These are phyloP conservation scores for Hibiscus mutabilis DNA, from an alignment of 345 rosid genomes.

Conservation along the genomic window DNA sequence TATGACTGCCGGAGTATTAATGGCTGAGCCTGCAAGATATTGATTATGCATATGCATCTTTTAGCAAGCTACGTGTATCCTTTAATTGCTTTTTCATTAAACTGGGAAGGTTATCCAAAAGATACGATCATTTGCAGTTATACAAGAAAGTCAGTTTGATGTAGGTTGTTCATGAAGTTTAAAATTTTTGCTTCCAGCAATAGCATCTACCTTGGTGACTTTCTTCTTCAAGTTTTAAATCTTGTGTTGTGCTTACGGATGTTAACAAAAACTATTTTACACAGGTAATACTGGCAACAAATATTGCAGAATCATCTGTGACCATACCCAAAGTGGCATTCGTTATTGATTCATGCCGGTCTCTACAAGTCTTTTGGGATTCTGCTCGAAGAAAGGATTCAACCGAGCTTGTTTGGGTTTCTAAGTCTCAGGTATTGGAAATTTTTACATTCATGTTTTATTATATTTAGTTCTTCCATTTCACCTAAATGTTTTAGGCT, in stretches of 20 bases:
- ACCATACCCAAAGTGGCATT: constrained; percentile 91
- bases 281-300: constrained; percentile 89
- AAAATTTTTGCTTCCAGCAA: not conserved
- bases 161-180: not conserved
- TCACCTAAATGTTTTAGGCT: constrained; percentile 49
- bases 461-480: constrained; percentile 11
- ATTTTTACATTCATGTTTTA: not conserved
- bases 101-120: not conserved
- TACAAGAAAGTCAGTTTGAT: not conserved
- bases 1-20: not conserved
- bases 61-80: not conserved
- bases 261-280: constrained; percentile 14
- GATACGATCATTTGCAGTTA: not conserved
- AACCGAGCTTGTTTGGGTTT: constrained; percentile 79
- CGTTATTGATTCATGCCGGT: constrained; percentile 90
- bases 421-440: constrained; percentile 77
- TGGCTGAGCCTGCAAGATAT: not conserved
- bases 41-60: not conserved
- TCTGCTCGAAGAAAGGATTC: constrained; percentile 47
- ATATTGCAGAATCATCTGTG: constrained; percentile 94
- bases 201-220: not conserved
- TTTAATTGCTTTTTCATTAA: not conserved
- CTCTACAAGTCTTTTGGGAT: constrained; percentile 91
- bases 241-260: constrained; percentile 2
- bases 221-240: not conserved